Percentiles rank a stretch among this genome's conserved stretches.
Conservation (phyloP, 306 rosid species). For the Parietaria judaica region DNA sequence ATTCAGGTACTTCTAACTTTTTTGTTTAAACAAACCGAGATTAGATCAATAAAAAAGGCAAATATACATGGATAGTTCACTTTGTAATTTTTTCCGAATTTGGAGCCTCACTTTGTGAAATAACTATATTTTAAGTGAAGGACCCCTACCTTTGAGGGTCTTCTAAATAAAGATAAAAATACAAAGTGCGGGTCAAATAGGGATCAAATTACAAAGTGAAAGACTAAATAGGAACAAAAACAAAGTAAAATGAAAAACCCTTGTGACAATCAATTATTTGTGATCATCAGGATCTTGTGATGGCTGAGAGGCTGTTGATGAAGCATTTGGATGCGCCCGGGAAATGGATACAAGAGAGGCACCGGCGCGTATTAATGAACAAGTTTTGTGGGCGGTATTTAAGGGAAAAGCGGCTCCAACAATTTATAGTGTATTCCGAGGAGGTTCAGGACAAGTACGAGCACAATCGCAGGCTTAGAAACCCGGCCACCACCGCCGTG, state of each 20-base stretch:
- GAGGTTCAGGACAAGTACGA: slow-evolving; percentile 54
- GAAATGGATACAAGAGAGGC: slow-evolving; percentile 75
- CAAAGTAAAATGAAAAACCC: no score
- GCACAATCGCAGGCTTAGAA: slow-evolving; percentile 69
- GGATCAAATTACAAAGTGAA: background rate
- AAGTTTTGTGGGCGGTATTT: slow-evolving; percentile 78
- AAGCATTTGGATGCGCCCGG: slow-evolving; percentile 99
- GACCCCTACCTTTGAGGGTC: no score
- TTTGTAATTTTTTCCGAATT: no score
- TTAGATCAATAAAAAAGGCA: background rate
- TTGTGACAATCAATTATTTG: no score
- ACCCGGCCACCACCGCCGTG: slow-evolving; percentile 78
- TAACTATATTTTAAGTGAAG: no score
- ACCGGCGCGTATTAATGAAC: slow-evolving; percentile 81
- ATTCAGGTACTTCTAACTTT: slow-evolving; percentile 58
- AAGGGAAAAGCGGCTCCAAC: slow-evolving; percentile 73
- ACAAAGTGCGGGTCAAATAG: no score
- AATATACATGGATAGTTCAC: no score
- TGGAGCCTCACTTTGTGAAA: background rate
- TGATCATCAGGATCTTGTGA: slow-evolving; percentile 64
- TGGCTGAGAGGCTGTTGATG: slow-evolving; percentile 94
- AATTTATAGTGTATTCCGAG: slow-evolving; percentile 44
- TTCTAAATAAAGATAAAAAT: no score
- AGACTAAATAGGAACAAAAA: background rate
- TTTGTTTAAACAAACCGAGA: slow-evolving; percentile 10